Evolutionary conservation across 1,284 basidiomycete genomes (phyloP), one percentile per base, ranked within the genome.

Genomic region (Mycocalia duriaeana): DNA sequence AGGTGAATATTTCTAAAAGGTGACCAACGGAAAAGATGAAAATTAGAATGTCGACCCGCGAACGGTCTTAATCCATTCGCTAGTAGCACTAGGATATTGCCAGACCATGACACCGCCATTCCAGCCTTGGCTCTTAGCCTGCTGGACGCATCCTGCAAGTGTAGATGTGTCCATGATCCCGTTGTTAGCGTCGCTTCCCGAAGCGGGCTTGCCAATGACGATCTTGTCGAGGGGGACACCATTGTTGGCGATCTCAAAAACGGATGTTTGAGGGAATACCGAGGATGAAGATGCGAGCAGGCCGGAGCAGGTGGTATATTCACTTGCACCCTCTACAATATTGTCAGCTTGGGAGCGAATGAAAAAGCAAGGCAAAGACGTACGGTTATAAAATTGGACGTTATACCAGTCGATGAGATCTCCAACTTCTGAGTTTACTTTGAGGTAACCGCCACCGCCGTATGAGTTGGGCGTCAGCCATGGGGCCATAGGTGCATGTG

Each of bases 201-300:
- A 69, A 0, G 69, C 82, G 0, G 82, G 83, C 63, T 86, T 86
- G 3, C 84, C 84, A 47, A 86, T 79, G 5, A 72, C 67, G 14
- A 73, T 55, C 55, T 72, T 71, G 36, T 50, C 57, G 41, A 79
- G 58, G 2, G 70, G 57, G 4, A 85, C 71, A 28, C 80, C 80
- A 40, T 66, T 74, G 3, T 71, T 70, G 8, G 75, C 70, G 53
- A 86, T 85, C 60, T 86, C 72, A 68, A 85, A 85, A n/a, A 85
- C 46, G 9, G 69, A 56, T 2, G 70, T 62, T 23, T 68, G 45
- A 5, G 81, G 81, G 71, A 72, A 83, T 16, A 66, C 65, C 54
- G 61, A 66, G 22, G 73, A 75, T 2, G 79, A 79, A 11, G 68
- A 62, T 43, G 69, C 78, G 43, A 85, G 70, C 41, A 85, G 73